phyloP scores from a whole-genome alignment of 2,329 filamentous ascomycete species.

The Hirsutella rhossiliensis region DNA sequence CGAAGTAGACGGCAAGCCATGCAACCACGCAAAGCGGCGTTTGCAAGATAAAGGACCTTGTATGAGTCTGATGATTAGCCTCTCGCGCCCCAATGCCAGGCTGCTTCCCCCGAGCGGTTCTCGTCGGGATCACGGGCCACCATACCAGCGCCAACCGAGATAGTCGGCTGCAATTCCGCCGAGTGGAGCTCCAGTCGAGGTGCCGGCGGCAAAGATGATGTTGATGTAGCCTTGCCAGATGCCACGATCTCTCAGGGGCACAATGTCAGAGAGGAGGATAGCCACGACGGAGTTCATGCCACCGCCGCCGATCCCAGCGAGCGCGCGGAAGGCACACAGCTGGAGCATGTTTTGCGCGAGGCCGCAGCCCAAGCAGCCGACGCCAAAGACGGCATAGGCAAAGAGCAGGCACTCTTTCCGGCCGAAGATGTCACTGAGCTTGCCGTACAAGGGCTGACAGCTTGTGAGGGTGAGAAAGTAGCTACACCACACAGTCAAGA shows the following conservation, averaged over 20 bases:
- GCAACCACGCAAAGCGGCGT: conserved; percentile 56
- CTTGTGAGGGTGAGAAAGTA: conserved; percentile 66
- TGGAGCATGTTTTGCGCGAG: conserved; percentile 51
- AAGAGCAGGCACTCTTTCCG: conserved; percentile 54
- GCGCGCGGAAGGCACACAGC: conserved; percentile 48
- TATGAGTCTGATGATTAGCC: background rate
- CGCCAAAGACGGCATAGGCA: conserved; percentile 50
- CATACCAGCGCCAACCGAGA: conserved; percentile 63
- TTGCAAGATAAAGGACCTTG: conserved; percentile 59
- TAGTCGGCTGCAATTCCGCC: conserved; percentile 61
- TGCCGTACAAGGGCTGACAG: conserved; percentile 65
- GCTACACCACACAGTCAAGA: conserved; percentile 15
- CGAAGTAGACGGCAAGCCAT: conserved; percentile 48
- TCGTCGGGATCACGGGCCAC: background rate
- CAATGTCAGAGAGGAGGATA: conserved; percentile 56
- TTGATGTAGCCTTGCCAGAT: conserved; percentile 66
- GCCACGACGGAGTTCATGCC: conserved; percentile 60
- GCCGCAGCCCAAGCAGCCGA: conserved; percentile 52
- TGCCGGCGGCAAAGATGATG: conserved; percentile 57
- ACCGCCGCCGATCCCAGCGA: conserved; percentile 49
- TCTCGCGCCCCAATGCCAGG: background rate
- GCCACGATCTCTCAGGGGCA: conserved; percentile 56
- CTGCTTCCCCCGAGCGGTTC: no score
- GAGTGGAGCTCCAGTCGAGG: conserved; percentile 55
- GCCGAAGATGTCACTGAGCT: conserved; percentile 59